Base-by-base conservation (phyloP, 1,284 basidiomycete species). In the Pulveroboletus sp. region DNA sequence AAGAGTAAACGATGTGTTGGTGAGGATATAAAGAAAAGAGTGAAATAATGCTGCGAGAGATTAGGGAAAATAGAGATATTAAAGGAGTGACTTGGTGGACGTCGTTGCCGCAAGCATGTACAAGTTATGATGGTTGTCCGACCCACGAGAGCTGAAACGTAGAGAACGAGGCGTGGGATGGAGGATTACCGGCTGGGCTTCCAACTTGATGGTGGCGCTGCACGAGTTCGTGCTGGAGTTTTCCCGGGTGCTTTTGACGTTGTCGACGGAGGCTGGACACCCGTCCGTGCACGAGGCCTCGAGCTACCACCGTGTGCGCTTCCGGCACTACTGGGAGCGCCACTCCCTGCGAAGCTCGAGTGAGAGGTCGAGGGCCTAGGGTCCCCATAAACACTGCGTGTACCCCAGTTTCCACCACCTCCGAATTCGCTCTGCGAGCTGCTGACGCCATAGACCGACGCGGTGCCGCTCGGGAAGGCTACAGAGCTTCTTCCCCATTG, bases 321-420 rank as follows among this genome's bases (percentile, higher is more conserved):
- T 22, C 59, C 51, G 18, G 58, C 10, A 40, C 65, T 55, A 28
- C 35, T 56, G 4, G 61, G 57, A 10, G 14, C 50, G 22, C 52
- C 58, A 10, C 52, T 25, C 9, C 47, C 49, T 29, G 20, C n/a
- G 4, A 49, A 15, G 35, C 36, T 56, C 12, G 58, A 4, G n/a
- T 59, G 66, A 28, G 71, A 57, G 18, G 64, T 56, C 44, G 78
- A 72, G n/a, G 79, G 75, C n/a, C 83, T 79, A 66, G 82, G 66
- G 56, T 85, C 86, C 15, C 87, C 89, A 63, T 89, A 89, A 50
- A 80, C 83, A 63, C 87, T 90, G 58, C 78, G 77, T 11, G 83
- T 78, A 52, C 76, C 81, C 85, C 86, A 86, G n/a, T 80, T 75
- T 18, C 67, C 73, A 10, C 68, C 62, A 18, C 73, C 72, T 43